phyloP scores from a whole-genome alignment of 371 early-diverging fungal genomes.

The Syncephalastrum monosporum region DNA sequence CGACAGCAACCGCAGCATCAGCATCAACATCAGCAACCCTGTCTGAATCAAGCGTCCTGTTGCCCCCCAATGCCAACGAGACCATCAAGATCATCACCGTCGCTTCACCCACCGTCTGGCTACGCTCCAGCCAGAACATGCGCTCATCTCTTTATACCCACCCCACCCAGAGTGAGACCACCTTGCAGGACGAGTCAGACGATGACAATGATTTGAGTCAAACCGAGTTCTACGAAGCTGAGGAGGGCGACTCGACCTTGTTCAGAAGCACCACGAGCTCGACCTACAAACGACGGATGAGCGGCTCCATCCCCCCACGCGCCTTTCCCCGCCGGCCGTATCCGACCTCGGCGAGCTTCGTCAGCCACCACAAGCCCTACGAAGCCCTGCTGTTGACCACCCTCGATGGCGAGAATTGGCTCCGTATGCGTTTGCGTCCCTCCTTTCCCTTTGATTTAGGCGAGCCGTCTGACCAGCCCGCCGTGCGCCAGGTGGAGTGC shows the following conservation, averaged over 20 bases:
- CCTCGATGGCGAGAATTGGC: conserved; percentile 35
- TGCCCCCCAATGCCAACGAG: conserved; percentile 33
- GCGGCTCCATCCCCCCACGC: conserved; percentile 34
- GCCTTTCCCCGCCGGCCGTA: conserved; percentile 11
- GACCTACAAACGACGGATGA: conserved; percentile 24
- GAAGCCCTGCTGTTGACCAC: conserved; percentile 43
- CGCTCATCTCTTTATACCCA: conserved; percentile 16
- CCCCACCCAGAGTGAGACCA: conserved; percentile 26
- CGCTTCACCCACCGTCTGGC: conserved; percentile 37
- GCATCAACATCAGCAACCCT: conserved; percentile 4
- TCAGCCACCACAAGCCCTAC: conserved; percentile 21
- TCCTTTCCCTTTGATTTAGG: conserved; percentile 18
- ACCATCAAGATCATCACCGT: conserved; percentile 43
- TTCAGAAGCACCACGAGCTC: conserved; percentile 14
- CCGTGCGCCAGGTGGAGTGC: conserved; percentile 31
- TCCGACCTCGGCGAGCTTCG: background rate
- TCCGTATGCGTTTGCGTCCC: conserved; percentile 35
- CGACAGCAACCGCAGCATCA: conserved; percentile 6
- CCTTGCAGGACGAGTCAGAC: conserved; percentile 9
- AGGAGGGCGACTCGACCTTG: conserved; percentile 15
- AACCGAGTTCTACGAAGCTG: conserved; percentile 37
- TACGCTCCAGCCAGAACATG: conserved; percentile 19
- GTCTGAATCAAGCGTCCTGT: conserved; percentile 43
- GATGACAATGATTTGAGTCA: conserved; percentile 17
- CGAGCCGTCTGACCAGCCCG: conserved; percentile 12